Base-by-base conservation (phyloP, 73 alveolate species). In the Paramecium primaurelia region DNA sequence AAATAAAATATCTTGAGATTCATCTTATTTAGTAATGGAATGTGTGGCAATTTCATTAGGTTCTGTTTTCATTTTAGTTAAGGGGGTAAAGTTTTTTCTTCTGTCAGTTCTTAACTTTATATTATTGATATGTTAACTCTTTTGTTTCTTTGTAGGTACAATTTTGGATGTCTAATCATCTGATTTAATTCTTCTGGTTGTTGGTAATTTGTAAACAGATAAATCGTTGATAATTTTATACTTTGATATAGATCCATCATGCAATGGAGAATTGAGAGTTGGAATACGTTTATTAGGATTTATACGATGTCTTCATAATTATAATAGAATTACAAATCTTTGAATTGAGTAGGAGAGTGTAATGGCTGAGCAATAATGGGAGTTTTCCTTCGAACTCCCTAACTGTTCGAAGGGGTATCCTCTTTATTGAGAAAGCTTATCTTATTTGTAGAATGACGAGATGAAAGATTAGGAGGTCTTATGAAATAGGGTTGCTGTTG, bases 331-430 rank as follows among this genome's bases (percentile, higher is more conserved):
- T 59, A 59, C 77, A 59, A 59, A 18, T 59, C 77, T 59, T 59
- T 59, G 16, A 59, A 26, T 59, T 10, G 18, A 10, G 34, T 7
- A 1, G 77, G 77, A 18, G 77, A 59, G 6, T 59, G 26, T 25
- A 59, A 26, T 8, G 77, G 77, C 10, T 59, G 34, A 26, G 77
- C 77, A 26, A 59, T 22, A 30, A 59, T 59, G 12, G 77, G 77
- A 16, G 77, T 59, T 59, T 59, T 59, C 34, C 44, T 22, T 8
- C 77, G 26, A 20, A 59, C 77, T 26, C 77, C 38, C 9, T 59
- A 59, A 59, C 77, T 59, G 77, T 59, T 59, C 10, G 77, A 59
- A 59, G 77, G 77, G 77, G 77, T 59, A 20, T 59, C 77, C 25
- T 59, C 77, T 28, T 59, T 59, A 59, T 59, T 59, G 44, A 59